Evolutionary conservation across 2,329 filamentous ascomycete genomes (phyloP), one percentile per base, ranked within the genome.

Genomic region (Lachnellula cervina): DNA sequence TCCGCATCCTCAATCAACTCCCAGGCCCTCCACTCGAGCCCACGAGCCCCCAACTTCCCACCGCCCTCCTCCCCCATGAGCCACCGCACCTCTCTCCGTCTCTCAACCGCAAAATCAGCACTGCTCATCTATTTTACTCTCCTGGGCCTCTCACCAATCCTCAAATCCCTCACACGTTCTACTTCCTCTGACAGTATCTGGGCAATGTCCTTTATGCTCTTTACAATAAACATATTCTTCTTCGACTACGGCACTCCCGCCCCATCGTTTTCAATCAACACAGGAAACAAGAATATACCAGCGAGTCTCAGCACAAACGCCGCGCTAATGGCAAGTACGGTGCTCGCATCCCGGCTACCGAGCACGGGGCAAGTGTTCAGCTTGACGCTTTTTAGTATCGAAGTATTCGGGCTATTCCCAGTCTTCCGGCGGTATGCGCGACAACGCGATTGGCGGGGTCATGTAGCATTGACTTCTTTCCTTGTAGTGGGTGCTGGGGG

Each of bases 361-460:
- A 90, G 87, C 16, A 97, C 94, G 0, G 92, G 90, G 0, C 90
- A 97, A 70, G 94, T 99, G 0, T 99, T 99, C 69, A 93, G 88
- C 60, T 77, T 99, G 32, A 97, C 93, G 0, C 82, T 99, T 5
- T 97, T 99, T 79, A 92, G 87, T 59, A 97, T 99, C 64, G 90
- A 99, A 70, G 90, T 99, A 1, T 99, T 97, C 71, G 94, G 93
- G 0, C 79, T 99, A 7, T 97, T 97, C 64, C 94, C 94, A n/a
- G 92, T 99, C 4, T 97, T 97, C 68, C 79, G 94, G n/a, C 82
- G 92, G 5, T 90, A 96, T 68, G 82, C 96, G 9, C 83, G 89
- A 16, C 87, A 93, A 69, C 82, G 88, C 38, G 91, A 86, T 57
- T 94, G 89, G 86, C 80, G 77, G 1, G 90, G 91, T 23, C 92